Conservation (phyloP, 1,139 yeast species). For the Magnusiomyces suaveolens region DNA sequence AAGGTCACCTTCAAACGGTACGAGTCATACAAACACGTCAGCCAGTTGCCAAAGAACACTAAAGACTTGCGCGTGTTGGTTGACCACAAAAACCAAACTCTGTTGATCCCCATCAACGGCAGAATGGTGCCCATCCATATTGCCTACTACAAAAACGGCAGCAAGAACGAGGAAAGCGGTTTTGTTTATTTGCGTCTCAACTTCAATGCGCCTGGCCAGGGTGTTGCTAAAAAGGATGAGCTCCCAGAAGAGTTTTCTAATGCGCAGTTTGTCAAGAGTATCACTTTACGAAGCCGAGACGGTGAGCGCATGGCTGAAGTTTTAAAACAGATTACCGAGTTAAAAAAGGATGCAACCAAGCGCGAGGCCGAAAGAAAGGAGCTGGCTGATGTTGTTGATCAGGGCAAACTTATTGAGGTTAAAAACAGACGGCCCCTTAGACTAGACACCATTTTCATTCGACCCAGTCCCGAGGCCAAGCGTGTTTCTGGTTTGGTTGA, state of each 20-base stretch:
- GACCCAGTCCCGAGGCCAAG: constrained; percentile 95
- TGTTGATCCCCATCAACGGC: constrained; percentile 84
- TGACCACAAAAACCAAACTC: constrained; percentile 80
- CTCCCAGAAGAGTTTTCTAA: constrained; percentile 75
- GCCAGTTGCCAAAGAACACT: constrained; percentile 78
- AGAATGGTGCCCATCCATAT: constrained; percentile 98
- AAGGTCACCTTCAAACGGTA: constrained; percentile 78
- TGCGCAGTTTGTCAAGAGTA: constrained; percentile 75
- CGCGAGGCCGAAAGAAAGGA: constrained; percentile 86
- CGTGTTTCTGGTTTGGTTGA: constrained; percentile 86
- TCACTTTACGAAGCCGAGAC: constrained; percentile 84
- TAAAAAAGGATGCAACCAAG: constrained; percentile 86
- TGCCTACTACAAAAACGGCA: constrained; percentile 86
- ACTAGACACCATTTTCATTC: constrained; percentile 76
- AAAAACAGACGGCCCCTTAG: constrained; percentile 74
- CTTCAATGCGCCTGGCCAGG: constrained; percentile 86
- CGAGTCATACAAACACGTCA: constrained; percentile 88
- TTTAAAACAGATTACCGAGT: constrained; percentile 79
- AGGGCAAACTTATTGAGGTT: constrained; percentile 76
- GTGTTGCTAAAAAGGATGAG: constrained; percentile 59
- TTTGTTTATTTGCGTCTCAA: constrained; percentile 82
- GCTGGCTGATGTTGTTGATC: constrained; percentile 89
- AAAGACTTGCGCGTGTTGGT: constrained; percentile 80
- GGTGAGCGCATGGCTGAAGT: constrained; percentile 88
- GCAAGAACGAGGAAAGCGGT: constrained; percentile 94